phyloP scores from a whole-genome alignment of 73 alveolate genomes.

The Durusdinium trenchii region DNA sequence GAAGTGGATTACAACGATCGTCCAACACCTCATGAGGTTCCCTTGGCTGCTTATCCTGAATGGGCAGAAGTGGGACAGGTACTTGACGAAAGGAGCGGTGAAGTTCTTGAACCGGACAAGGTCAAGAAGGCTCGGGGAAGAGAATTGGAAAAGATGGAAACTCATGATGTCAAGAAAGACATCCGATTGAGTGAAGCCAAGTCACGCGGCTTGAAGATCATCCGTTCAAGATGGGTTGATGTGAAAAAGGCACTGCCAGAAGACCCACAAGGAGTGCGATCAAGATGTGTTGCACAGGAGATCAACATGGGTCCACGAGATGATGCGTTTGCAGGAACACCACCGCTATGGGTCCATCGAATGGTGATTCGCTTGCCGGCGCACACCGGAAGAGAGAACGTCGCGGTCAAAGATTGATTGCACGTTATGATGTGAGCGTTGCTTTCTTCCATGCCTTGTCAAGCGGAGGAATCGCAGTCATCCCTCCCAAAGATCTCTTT shows the following conservation, averaged over 20 bases:
- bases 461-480: not conserved
- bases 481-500: not conserved
- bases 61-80: not conserved
- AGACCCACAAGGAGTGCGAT: not conserved
- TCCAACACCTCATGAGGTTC: not conserved
- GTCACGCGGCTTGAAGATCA: not conserved
- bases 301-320: not conserved
- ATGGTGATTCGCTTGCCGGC: not conserved
- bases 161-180: not conserved
- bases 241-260: not conserved
- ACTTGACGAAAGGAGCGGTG: not conserved
- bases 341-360: not conserved
- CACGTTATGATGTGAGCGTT: not conserved
- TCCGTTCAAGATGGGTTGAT: not conserved
- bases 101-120: not conserved
- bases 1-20: too few relatives aligned
- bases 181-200: conserved; percentile 20
- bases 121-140: not conserved
- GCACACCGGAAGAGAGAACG: not conserved
- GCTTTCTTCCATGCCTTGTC: conserved; percentile 4
- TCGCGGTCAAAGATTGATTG: not conserved
- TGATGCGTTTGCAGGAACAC: conserved; percentile 6
- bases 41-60: not conserved
- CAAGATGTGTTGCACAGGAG: conserved; percentile 19
- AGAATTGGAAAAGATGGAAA: not conserved